Base-by-base conservation (phyloP, 805 yeast species). In the Dipodascopsis tothii region DNA sequence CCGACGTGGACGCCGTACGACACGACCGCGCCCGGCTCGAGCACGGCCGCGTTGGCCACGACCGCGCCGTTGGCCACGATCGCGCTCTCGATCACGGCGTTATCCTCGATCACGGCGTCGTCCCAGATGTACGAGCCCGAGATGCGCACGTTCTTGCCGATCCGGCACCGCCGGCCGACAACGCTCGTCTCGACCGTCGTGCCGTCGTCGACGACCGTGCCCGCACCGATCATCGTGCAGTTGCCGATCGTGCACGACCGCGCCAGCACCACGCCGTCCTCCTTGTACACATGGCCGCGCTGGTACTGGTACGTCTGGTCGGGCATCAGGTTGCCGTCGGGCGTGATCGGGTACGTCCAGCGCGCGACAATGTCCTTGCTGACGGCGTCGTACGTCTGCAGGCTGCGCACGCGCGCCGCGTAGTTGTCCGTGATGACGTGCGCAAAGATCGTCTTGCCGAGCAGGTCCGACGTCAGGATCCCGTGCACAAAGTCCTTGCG, bases 331-430 rank as follows among this genome's bases (percentile, higher is more conserved):
- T 90, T 88, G 43, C 87, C 70, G 52, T 90, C 97, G 2, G 95
- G 90, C 16, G 81, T 85, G 43, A 90, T 68, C 21, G 98, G 98
- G 58, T 86, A 90, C 47, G 90, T 75, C 85, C 95, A 92, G 60
- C 97, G 78, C 19, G 87, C 86, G 42, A 92, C 68, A 33, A 88
- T 77, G 61, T 92, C 97, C 63, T 84, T 92, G 14, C 94, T 77
- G 14, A 92, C 78, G 7, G 95, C 88, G 60, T 83, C 90, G 63
- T 88, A 92, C 0, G 97, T 86, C 59, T 84, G 84, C 81, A 92
- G 81, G 60, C 90, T 82, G 59, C 88, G 94, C n/a, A 86, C 97
- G 60, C 98, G 76, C 1, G 95, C 92, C 22, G 95, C 95, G 59
- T 87, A 88, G 46, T 82, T 80, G 42, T 78, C 80, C 40, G 75